These are phyloP conservation scores for Colletotrichum sp. DNA, from an alignment of 2,329 filamentous ascomycete species.

Conservation along the genomic window DNA sequence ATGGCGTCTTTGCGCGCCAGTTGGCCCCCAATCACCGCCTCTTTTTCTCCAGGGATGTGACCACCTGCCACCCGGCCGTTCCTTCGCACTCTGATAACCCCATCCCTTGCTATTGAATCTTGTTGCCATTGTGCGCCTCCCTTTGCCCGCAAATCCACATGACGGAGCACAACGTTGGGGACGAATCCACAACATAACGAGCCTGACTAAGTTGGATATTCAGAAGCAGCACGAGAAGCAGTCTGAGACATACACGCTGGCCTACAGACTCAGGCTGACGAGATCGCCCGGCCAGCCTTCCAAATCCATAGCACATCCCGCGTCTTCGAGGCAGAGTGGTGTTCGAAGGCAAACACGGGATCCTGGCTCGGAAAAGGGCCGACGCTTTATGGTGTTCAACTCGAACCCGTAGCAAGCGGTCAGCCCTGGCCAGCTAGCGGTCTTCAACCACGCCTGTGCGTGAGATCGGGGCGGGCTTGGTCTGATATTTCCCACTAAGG, in stretches of 20 bases:
- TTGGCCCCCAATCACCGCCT: not conserved
- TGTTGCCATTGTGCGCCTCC: not conserved
- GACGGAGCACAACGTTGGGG: not conserved
- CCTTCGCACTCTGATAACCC: not conserved
- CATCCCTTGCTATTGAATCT: not conserved
- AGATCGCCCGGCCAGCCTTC: not conserved
- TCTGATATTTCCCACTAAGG: slow-evolving; percentile 6
- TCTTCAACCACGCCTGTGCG: not conserved
- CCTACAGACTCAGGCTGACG: not conserved
- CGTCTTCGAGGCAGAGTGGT: not conserved
- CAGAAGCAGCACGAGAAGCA: not conserved
- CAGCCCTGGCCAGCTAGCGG: slow-evolving; percentile 6
- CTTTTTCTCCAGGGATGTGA: not conserved
- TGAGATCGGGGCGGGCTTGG: not conserved
- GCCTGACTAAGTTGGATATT: not conserved
- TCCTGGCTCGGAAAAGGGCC: slow-evolving; percentile 4
- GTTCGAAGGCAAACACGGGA: slow-evolving; percentile 11
- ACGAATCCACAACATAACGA: not conserved
- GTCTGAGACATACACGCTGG: not conserved
- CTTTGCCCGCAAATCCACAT: not conserved
- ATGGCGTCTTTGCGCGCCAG: not conserved
- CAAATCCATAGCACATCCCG: not conserved
- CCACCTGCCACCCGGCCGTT: not conserved
- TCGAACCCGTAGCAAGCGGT: not conserved
- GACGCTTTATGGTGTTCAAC: not conserved